Base-by-base conservation (phyloP, 1,139 yeast genomes). In the Geotrichum bryndzae region DNA sequence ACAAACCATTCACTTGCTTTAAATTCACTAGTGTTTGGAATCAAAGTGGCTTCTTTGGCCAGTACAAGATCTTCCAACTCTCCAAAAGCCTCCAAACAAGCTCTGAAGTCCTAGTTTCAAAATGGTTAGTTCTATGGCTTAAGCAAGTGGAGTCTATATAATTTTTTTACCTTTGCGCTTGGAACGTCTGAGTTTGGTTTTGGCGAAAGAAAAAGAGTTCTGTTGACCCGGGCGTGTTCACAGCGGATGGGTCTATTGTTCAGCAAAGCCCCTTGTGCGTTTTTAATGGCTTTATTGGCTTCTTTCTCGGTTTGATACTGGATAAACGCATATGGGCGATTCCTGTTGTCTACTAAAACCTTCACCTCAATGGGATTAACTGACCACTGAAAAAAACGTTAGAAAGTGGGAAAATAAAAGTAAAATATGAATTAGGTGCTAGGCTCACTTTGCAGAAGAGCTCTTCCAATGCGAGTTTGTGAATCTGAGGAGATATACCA, bases 241-340 rank as follows among this genome's bases (percentile, higher is more conserved):
- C 96, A 90, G 63, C 97, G 82, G 61, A 92, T 83, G 10, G 83
- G 79, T 70, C 97, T 81, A 13, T 91, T 96, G 71, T 88, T 84
- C 60, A 92, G 76, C 6, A 78, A 72, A 4, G 90, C 80, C 59
- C 87, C 86, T 68, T 89, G 94, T 10, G 90, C 96, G 61, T 80
- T 78, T 52, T 74, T 74, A 60, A 91, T 81, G 0, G 97, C 98
- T 3, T 67, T 72, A 61, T 80, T 79, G 10, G 96, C 92, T 66
- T 88, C 95, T 6, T 76, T 77, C 65, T 88, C 96, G 61, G 78
- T 84, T 15, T 84, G 78, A 72, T 88, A 90, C 74, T 92, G 97
- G 53, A 91, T 97, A 79, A 92, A 92, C 0, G 97, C 97, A 73
- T 92, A 92, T 0, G 98, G 98, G 53, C 97, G 81, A 72, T 88